Percentiles rank a stretch among this genome's conserved stretches.
phyloP scores from a whole-genome alignment of 768 basidiomycete species.

The Tubosaeta sp. region DNA sequence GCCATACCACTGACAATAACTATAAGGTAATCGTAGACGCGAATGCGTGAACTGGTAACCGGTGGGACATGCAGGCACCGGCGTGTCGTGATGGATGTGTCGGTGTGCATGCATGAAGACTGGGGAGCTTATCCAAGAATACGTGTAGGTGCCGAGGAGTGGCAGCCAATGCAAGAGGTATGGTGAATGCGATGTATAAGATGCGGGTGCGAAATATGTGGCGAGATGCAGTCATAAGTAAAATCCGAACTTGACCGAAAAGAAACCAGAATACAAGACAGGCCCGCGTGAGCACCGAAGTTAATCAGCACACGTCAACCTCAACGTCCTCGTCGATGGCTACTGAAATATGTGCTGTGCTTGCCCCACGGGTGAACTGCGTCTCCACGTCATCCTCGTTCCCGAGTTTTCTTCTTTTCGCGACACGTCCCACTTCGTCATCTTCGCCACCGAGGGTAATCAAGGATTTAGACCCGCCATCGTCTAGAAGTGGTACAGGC shows the following conservation, averaged over 20 bases:
- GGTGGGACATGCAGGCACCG: neutral
- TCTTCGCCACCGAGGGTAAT: slow-evolving; percentile 63
- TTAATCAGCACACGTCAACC: slow-evolving; percentile 24
- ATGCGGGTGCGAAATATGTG: slow-evolving; percentile 17
- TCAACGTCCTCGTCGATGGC: slow-evolving; percentile 27
- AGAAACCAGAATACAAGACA: slow-evolving; percentile 2
- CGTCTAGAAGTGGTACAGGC: slow-evolving; percentile 30
- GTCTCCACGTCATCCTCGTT: slow-evolving; percentile 1
- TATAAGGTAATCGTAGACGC: slow-evolving; percentile 18
- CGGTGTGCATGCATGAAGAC: slow-evolving; percentile 1
- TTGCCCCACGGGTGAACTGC: slow-evolving; percentile 1
- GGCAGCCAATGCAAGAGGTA: slow-evolving; percentile 16
- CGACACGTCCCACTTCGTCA: slow-evolving; percentile 45
- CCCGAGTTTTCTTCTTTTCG: slow-evolving; percentile 49
- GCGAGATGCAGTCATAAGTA: slow-evolving; percentile 1
- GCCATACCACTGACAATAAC: slow-evolving; percentile 14
- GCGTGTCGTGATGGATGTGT: slow-evolving; percentile 7
- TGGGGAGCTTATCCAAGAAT: slow-evolving; percentile 18
- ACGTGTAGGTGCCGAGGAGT: slow-evolving; percentile 7
- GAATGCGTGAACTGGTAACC: slow-evolving; percentile 3
- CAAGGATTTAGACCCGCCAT: slow-evolving; percentile 39
- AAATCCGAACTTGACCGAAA: slow-evolving; percentile 2
- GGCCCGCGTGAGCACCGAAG: neutral
- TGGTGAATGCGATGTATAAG: slow-evolving; percentile 11
- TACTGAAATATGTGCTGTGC: slow-evolving; percentile 5